Percentiles rank a stretch among this genome's conserved stretches.
Evolutionary conservation across 2,329 filamentous ascomycete species (phyloP).

Genomic region (Pseudocercospora fijiensis): DNA sequence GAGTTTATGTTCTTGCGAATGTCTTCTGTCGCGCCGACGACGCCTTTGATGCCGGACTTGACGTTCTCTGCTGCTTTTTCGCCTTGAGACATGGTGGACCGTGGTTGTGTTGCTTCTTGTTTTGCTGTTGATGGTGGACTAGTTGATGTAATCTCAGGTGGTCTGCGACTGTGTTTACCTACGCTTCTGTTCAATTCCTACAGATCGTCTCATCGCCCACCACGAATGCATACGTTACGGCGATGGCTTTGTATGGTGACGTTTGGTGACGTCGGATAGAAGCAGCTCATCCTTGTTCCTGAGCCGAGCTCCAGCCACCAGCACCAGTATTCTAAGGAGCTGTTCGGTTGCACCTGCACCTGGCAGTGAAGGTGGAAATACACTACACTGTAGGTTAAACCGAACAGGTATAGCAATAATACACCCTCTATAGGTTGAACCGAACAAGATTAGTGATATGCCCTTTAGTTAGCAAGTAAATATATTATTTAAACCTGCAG

Average conservation of each 20-base stretch:
- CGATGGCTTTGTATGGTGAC: not conserved
- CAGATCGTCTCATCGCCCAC: not conserved
- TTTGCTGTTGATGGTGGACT: not conserved
- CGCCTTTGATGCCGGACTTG: conserved; percentile 30
- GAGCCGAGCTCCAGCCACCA: not conserved
- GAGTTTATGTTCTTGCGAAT: conserved; percentile 34
- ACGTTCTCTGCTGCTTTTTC: conserved; percentile 30
- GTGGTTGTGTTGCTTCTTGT: no score
- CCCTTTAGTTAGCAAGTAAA: no score
- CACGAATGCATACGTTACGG: not conserved
- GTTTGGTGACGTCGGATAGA: not conserved
- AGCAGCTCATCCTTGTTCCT: not conserved
- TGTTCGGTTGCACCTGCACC: no score
- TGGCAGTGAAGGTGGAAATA: no score
- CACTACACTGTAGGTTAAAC: no score
- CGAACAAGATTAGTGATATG: no score
- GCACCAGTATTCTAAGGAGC: no score
- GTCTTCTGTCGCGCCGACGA: conserved; percentile 28
- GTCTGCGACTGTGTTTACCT: not conserved
- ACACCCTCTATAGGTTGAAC: no score
- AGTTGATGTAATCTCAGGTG: no score
- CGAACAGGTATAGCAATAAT: no score
- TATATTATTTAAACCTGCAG: no score
- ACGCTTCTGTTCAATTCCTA: not conserved
- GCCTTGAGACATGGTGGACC: conserved; percentile 28